Evolutionary conservation across 495 filamentous ascomycete species (phyloP), one percentile per base, ranked within the genome.

Genomic region (Xylaria acuta): DNA sequence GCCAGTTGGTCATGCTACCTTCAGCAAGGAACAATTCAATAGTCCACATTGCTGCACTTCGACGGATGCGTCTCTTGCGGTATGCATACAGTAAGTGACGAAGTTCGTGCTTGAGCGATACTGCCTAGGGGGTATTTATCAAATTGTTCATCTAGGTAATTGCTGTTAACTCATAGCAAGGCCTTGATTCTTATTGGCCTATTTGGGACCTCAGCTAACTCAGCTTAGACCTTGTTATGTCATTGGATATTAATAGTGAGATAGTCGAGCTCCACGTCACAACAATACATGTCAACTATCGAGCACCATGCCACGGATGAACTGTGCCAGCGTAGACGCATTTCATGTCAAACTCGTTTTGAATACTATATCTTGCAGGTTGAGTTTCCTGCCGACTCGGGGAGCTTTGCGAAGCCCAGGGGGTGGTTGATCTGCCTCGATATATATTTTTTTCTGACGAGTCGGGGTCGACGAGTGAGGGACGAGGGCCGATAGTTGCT

Each of bases 221-320:
- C 53, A 60, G 67, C 67, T 47, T 25, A 36, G 22, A 30, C 20
- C 16, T 14, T 22, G 27, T 36, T 60, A 47, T 60, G 67, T 58
- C 67, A 45, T 69, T 59, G 53, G 53, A 58, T 54, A 59, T 67
- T 51, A 68, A 68, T 53, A 58, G 65, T 58, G 65, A 68, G 38
- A 47, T 59, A 40, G 16, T 47, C 34, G 40, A 69, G 25, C 53
- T 59, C 38, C 53, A 60, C 20, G 40, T 45, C 36, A 59, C n/a
- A 25, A 36, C 22, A 45, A 38, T 32, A 12, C 38, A 30, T 51
- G 32, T 8, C 40, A n/a, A 49, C 58, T 40, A n/a, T 30, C 45
- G 30, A 30, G 34, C 32, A 51, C 12, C n/a, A 40, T 51, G 20
- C 32, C 40, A n/a, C 7, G 30, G 43, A 54, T 18, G 18, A 27